Percentiles rank a stretch among this genome's conserved stretches.
Evolutionary conservation across 1,284 basidiomycete species (phyloP).

Genomic region (Marasmius tenuissimus): DNA sequence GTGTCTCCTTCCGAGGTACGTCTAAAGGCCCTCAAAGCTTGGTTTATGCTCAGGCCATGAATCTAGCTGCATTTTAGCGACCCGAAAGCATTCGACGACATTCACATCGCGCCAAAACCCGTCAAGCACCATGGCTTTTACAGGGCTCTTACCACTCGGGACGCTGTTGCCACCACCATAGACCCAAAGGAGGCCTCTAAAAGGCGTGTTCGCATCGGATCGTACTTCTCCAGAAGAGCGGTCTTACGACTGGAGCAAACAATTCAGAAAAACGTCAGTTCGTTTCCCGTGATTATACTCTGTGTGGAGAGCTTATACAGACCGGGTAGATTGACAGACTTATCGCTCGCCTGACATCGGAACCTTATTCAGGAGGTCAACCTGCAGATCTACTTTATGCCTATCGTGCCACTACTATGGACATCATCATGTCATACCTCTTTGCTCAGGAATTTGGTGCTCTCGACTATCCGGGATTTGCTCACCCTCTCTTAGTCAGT

Average conservation of each 20-base stretch:
- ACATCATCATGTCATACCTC: constrained; percentile 36
- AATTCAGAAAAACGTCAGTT: background rate
- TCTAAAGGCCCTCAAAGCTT: background rate
- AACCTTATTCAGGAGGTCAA: too few species aligned
- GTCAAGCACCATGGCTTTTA: background rate
- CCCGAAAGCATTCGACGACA: background rate
- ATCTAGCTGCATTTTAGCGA: background rate
- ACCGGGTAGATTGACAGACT: background rate
- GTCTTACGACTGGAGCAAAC: background rate
- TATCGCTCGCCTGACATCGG: background rate
- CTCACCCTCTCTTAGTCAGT: constrained; percentile 26
- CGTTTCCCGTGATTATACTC: background rate
- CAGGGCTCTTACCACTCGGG: background rate
- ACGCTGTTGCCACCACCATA: background rate
- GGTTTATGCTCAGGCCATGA: background rate
- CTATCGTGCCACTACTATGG: constrained; percentile 33
- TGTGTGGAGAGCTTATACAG: background rate
- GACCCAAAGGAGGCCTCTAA: background rate
- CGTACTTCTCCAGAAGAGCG: background rate
- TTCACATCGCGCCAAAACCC: background rate
- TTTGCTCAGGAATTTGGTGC: constrained; percentile 27
- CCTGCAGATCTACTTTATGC: constrained; percentile 33
- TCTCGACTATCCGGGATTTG: constrained; percentile 28
- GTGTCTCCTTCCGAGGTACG: background rate
- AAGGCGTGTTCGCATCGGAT: background rate